A percentile compares a stretch with the other conserved stretches of the same genome.
Evolutionary conservation across 75 land plant genomes (phyloP).

Genomic region (Picea glauca): DNA sequence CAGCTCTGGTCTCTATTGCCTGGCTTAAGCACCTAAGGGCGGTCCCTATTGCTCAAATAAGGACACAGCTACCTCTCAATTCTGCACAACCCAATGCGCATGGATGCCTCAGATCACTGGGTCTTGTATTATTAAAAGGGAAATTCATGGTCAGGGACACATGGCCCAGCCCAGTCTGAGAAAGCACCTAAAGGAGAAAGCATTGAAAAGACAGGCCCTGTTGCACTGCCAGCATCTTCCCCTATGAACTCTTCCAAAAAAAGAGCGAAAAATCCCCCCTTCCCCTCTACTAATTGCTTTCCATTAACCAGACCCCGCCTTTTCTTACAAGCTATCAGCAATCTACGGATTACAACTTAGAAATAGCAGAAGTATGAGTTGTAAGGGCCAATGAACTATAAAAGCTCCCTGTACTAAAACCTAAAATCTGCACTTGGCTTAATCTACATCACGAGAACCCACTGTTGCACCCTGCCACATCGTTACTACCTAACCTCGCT

Average conservation of each 20-base stretch:
- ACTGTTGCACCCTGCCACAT: conserved; percentile 1
- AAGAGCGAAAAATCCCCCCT: too few species aligned
- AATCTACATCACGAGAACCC: conserved; percentile 9
- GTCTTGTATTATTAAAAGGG: neutral
- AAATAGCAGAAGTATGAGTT: neutral
- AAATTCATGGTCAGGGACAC: neutral
- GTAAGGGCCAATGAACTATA: neutral
- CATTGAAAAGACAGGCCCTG: conserved; percentile 1
- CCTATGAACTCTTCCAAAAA: too few species aligned
- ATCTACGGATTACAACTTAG: conserved; percentile 7
- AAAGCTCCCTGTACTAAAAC: neutral
- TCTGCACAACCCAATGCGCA: neutral
- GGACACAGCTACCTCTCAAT: too few species aligned
- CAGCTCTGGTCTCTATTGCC: neutral
- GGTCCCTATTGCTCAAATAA: neutral
- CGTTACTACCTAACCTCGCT: neutral
- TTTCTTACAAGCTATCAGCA: conserved; percentile 1
- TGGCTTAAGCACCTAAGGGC: neutral
- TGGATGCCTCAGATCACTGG: conserved; percentile 1
- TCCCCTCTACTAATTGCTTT: neutral
- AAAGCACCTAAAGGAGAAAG: neutral
- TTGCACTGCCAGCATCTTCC: neutral
- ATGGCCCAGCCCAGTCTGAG: neutral
- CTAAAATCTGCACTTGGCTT: neutral
- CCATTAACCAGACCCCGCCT: neutral